Evolutionary conservation across 2,329 filamentous ascomycete genomes (phyloP).

Genomic region (Triangularia verruculosa): DNA sequence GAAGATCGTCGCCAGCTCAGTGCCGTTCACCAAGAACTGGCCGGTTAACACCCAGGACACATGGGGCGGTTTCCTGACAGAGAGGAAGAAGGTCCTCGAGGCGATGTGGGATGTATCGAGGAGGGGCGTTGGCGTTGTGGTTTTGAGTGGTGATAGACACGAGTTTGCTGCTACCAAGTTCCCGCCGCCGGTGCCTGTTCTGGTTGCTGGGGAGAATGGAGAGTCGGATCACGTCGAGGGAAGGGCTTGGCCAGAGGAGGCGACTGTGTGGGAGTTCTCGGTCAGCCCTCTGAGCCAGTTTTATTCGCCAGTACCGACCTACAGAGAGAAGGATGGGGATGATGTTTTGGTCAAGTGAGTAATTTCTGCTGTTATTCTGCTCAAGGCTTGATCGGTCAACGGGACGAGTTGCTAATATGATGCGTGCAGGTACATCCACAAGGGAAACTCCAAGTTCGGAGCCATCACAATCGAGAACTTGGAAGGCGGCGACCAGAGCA

Average conservation of each 20-base stretch:
- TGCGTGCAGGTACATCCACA: constrained; percentile 64
- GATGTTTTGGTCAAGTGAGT: constrained; percentile 82
- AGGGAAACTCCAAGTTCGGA: constrained; percentile 87
- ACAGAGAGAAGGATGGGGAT: constrained; percentile 74
- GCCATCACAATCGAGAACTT: constrained; percentile 73
- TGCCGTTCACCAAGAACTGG: constrained; percentile 99
- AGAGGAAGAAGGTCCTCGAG: constrained; percentile 76
- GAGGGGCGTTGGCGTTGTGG: constrained; percentile 71
- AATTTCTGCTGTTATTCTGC: not conserved
- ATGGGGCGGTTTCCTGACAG: constrained; percentile 86
- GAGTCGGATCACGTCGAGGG: constrained; percentile 23
- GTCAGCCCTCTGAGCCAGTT: constrained; percentile 92
- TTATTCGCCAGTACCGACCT: constrained; percentile 80
- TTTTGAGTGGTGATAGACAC: constrained; percentile 90
- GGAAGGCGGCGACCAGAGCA: constrained; percentile 62
- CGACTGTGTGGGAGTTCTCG: constrained; percentile 84
- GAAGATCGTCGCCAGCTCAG: constrained; percentile 88
- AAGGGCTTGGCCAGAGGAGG: constrained; percentile 60
- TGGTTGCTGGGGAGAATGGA: not conserved
- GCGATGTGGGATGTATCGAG: constrained; percentile 88
- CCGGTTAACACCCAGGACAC: constrained; percentile 83
- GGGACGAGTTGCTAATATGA: constrained; percentile 7
- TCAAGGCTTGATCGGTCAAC: too few species aligned
- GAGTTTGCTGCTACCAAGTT: constrained; percentile 90
- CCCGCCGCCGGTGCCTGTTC: constrained; percentile 49